Evolutionary conservation across 352 stramenopile genomes (phyloP), one percentile per base, ranked within the genome.

Genomic region (Phytopythium delawarense): DNA sequence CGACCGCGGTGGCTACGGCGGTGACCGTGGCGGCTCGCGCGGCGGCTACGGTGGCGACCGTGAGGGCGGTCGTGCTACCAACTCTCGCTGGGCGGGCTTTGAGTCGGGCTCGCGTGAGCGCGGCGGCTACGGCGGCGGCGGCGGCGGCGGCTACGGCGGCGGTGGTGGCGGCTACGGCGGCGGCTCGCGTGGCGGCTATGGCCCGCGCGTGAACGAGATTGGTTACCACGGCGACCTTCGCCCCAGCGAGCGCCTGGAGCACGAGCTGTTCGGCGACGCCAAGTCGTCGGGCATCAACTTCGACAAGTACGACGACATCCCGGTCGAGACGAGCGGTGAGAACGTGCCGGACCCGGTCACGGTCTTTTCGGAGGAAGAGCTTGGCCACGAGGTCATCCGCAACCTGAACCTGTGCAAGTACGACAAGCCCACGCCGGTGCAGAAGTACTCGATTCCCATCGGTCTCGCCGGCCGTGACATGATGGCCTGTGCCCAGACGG

Each of bases 361-460:
- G 3, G 75, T 86, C 45, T 99, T 98, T 75, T 76, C 79, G 6
- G 70, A 81, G 16, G 92, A 96, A 20, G 80, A 93, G 45, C 86
- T 99, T 20, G 93, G 94, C 51, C 85, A 96, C 8, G 91, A 97
- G 64, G 84, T 99, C 8, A 90, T 89, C 34, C 78, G 89, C 57
- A 99, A 98, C 75, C 64, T 97, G 46, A 76, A 96, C 49, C 77
- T 97, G 20, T 97, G 89, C 78, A 90, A 96, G 67, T 99, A 99
- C 87, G 68, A 58, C 48, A 98, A 96, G 70, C 98, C 98, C 25
- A 99, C 98, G 35, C 98, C 98, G 7, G 97, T 99, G 37, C 98
- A 99, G 70, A 99, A 99, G 82, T 99, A 99, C 83, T 98, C 91
- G 58, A 98, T 99, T 60, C 97, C 97, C 45, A 99, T 99, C 70